Base-by-base conservation (phyloP, 2,329 filamentous ascomycete genomes). In the Fusarium armeniacum region DNA sequence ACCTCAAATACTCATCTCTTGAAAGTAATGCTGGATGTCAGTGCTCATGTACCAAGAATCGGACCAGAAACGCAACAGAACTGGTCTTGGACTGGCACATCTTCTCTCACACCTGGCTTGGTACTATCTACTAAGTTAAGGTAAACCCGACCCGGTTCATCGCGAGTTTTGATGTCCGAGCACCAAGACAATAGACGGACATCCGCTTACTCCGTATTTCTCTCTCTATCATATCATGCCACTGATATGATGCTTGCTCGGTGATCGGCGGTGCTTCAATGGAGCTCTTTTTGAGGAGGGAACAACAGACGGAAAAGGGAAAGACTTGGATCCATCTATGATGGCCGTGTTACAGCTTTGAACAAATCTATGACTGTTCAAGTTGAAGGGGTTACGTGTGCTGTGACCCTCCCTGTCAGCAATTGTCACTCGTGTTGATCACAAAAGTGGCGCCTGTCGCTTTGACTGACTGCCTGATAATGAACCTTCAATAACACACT, bases 171-270 rank as follows among this genome's bases (percentile, higher is more conserved):
- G 49, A n/a, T 51, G 49, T 51, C 49, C 33, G 33, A 28, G 49
- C 49, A 51, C 49, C 24, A 51, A 51, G 49, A 51, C 49, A 30
- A 51, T 24, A 9, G 13, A 51, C 33, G 13, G 13, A 9, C 18
- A n/a, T 51, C 47, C 47, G 47, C 47, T 36, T 50, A 35, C 20
- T 38, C 35, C 47, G 47, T 38, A 33, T 51, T 51, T 36, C 26
- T 36, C 10, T 20, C 18, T 51, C 22, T 26, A 18, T n/a, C 26
- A 28, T 47, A 49, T 50, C 33, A 51, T 30, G 12, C 18, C 26
- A 46, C 18, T 30, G 43, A 28, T 45, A 45, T n/a, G 43, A 45
- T 45, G 44, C 43, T 32, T 32, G 28, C 28, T 32, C 28, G 13
- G 15, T 40, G 49, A 51, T 51, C 33, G 33, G 33, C 49, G n/a